Percentiles rank a stretch among this genome's conserved stretches.
These are phyloP conservation scores for Centaurea solstitialis DNA, from an alignment of 129 eudicot species.

Conservation along the genomic window DNA sequence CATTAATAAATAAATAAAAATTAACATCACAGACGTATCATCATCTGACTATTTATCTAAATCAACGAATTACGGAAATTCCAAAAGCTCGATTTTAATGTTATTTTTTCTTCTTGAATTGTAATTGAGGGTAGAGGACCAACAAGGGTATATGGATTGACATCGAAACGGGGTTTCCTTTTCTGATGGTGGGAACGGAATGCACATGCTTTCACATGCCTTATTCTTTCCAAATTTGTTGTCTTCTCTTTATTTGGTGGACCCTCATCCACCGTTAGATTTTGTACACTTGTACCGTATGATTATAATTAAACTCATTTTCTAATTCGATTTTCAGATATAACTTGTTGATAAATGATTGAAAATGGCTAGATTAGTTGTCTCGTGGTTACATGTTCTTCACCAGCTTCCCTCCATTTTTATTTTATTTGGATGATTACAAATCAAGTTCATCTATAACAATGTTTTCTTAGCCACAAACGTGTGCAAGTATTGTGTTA, in stretches of 20 bases:
- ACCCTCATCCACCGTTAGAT: slow-evolving; percentile 6
- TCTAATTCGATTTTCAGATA: not conserved
- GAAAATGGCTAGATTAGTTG: not conserved
- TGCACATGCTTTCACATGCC: slow-evolving; percentile 51
- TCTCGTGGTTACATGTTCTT: not conserved
- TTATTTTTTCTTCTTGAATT: not conserved
- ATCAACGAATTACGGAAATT: not conserved
- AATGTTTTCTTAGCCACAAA: not conserved
- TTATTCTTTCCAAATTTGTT: slow-evolving; percentile 18
- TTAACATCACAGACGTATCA: no score
- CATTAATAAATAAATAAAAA: not conserved
- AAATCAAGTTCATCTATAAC: not conserved
- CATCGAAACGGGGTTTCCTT: slow-evolving; percentile 28
- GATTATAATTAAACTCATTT: not conserved
- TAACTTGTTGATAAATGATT: not conserved
- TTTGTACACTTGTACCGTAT: not conserved
- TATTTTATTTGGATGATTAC: not conserved
- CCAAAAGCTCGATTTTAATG: not conserved
- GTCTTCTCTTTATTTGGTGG: slow-evolving; percentile 16
- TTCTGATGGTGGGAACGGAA: slow-evolving; percentile 55
- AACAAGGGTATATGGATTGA: not conserved
- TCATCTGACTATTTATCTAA: not conserved
- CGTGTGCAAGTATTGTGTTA: not conserved
- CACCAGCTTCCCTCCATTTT: not conserved
- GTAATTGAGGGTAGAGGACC: not conserved